These are phyloP conservation scores for Clarireedia hainanense DNA, from an alignment of 2,329 filamentous ascomycete species.

Conservation along the genomic window DNA sequence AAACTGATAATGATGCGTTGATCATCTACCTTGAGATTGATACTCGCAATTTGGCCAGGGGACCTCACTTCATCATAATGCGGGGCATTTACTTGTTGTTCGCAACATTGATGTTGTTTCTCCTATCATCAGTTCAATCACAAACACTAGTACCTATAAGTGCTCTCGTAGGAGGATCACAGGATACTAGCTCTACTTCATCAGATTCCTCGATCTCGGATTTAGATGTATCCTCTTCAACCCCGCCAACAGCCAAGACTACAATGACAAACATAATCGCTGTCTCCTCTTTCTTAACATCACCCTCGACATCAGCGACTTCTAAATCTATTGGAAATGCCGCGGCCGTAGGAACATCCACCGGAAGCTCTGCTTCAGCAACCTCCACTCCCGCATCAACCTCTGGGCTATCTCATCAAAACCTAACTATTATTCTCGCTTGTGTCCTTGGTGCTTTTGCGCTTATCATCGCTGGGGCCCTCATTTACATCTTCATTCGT, in stretches of 20 bases:
- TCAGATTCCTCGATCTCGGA: not conserved
- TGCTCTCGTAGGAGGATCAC: not conserved
- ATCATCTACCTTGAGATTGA: slow-evolving; percentile 5
- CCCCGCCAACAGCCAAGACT: not conserved
- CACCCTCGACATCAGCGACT: slow-evolving; percentile 3
- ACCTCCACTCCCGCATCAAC: slow-evolving; percentile 11
- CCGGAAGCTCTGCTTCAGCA: slow-evolving; percentile 9
- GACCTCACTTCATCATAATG: slow-evolving; percentile 11
- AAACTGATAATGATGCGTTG: slow-evolving; percentile 6
- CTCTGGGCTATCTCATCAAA: slow-evolving; percentile 12
- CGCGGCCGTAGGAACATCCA: slow-evolving; percentile 3
- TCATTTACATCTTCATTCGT: slow-evolving; percentile 18
- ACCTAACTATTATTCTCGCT: slow-evolving; percentile 22
- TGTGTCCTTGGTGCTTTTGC: slow-evolving; percentile 22
- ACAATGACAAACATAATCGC: slow-evolving; percentile 15
- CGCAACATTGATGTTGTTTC: slow-evolving; percentile 6
- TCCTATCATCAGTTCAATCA: slow-evolving; percentile 6
- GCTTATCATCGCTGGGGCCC: slow-evolving; percentile 17
- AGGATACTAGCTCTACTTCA: not conserved
- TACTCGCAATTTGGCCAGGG: not conserved
- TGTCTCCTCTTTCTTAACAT: slow-evolving; percentile 14
- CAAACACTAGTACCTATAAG: slow-evolving; percentile 5
- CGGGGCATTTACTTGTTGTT: slow-evolving; percentile 10
- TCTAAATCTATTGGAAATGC: not conserved
- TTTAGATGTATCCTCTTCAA: not conserved